Evolutionary conservation across 306 rosid species (phyloP).

Genomic region (Nissolia schottii): DNA sequence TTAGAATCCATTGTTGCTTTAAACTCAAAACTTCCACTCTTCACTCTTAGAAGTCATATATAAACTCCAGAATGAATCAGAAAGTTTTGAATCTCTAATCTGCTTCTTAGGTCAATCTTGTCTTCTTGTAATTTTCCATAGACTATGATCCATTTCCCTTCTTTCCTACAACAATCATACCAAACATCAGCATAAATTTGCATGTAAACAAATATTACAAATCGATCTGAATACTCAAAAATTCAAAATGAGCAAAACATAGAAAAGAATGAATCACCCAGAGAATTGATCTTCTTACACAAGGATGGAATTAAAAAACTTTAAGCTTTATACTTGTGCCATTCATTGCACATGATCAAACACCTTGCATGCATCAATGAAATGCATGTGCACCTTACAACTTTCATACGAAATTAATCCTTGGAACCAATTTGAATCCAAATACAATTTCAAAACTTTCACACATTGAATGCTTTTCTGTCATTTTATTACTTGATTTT

Average conservation of each 20-base stretch:
- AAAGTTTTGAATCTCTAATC: constrained; percentile 12
- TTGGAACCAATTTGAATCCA: not conserved
- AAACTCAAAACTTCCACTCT: constrained; percentile 10
- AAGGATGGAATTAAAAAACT: too few species aligned
- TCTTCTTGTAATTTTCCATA: not conserved
- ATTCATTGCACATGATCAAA: not conserved
- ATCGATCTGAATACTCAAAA: not conserved
- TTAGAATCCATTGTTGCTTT: constrained; percentile 47
- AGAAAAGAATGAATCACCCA: not conserved
- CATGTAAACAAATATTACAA: not conserved
- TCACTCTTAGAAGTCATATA: constrained; percentile 12
- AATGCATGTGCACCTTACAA: too few species aligned
- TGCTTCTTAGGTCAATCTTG: constrained; percentile 10
- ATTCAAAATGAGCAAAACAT: not conserved
- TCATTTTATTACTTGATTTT: not conserved
- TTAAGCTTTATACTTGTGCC: not conserved
- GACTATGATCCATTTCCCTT: not conserved
- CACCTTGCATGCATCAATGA: too few species aligned
- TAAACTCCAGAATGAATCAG: not conserved
- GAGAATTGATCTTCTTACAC: not conserved
- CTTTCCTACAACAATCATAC: constrained; percentile 25
- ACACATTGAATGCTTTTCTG: not conserved
- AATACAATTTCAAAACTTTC: too few species aligned
- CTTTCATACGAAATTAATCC: not conserved
- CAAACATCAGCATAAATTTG: constrained; percentile 7